A percentile compares a stretch with the other conserved stretches of the same genome.
These are phyloP conservation scores for Venturia effusa DNA, from an alignment of 2,329 filamentous ascomycete genomes.

Conservation along the genomic window DNA sequence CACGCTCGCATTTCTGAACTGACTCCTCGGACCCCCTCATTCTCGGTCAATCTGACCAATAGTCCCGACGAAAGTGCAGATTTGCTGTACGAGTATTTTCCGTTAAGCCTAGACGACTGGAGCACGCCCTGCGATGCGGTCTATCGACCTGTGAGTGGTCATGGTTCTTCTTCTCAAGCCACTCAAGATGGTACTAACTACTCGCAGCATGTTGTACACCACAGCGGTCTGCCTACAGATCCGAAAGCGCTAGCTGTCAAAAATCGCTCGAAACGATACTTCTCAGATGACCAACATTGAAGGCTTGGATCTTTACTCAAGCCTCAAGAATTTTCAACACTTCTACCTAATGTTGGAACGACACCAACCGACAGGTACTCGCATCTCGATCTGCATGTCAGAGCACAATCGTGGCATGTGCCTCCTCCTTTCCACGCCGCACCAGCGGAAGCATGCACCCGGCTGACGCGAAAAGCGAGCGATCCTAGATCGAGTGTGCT, in stretches of 20 bases:
- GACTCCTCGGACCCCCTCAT: constrained; percentile 7
- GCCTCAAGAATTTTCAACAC: background rate
- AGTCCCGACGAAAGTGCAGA: constrained; percentile 59
- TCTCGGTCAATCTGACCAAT: constrained; percentile 8
- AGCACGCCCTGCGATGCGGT: constrained; percentile 84
- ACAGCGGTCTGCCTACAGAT: constrained; percentile 49
- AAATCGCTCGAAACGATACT: constrained; percentile 38
- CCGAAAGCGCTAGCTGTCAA: constrained; percentile 33
- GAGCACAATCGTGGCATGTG: background rate
- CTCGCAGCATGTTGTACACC: constrained; percentile 78
- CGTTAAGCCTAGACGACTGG: constrained; percentile 83
- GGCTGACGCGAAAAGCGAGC: background rate
- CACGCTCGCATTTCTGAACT: constrained; percentile 12
- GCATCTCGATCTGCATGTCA: background rate
- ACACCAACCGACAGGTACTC: background rate
- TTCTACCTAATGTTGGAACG: background rate
- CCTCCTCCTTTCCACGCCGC: background rate
- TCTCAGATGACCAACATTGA: constrained; percentile 30
- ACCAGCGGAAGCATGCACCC: background rate
- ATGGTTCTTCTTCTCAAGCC: too few relatives aligned
- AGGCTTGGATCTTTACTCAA: background rate
- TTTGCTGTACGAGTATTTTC: constrained; percentile 89
- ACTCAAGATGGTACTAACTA: background rate
- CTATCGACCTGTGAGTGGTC: constrained; percentile 50
- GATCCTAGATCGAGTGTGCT: background rate